Conservation (phyloP, 2,329 filamentous ascomycete species). For the Emericellopsis cladophorae region DNA sequence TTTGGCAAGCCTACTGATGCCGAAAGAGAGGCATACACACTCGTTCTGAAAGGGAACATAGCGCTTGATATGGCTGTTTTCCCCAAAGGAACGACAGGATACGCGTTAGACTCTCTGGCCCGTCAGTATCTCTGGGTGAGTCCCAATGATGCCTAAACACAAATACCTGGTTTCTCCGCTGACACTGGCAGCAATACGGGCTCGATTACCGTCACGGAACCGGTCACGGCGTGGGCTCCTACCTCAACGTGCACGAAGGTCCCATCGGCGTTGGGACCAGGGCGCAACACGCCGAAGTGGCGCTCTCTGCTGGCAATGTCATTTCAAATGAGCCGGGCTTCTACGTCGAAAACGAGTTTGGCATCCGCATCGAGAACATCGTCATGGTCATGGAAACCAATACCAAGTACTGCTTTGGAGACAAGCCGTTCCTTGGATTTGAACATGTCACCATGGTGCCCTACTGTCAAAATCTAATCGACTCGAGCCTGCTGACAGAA, state of each 20-base stretch:
- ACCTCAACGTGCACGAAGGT: conserved; percentile 92
- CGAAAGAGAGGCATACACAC: conserved; percentile 81
- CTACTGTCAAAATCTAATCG: conserved; percentile 80
- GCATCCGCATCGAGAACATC: conserved; percentile 94
- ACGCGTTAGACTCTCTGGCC: conserved; percentile 77
- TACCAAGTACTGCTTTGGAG: conserved; percentile 78
- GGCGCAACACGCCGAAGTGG: conserved; percentile 81
- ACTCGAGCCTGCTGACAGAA: conserved; percentile 56
- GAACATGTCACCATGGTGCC: conserved; percentile 97
- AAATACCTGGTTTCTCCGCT: no score
- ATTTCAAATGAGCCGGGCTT: conserved; percentile 94
- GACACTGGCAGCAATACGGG: conserved; percentile 37
- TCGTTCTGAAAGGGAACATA: conserved; percentile 91
- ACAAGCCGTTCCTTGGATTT: conserved; percentile 88
- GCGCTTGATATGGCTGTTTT: conserved; percentile 77
- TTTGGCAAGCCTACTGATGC: conserved; percentile 75
- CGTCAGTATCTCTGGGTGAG: conserved; percentile 84
- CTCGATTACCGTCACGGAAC: conserved; percentile 95
- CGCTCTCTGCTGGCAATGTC: conserved; percentile 83
- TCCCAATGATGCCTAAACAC: not conserved
- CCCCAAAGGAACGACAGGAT: conserved; percentile 89
- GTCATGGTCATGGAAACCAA: conserved; percentile 82
- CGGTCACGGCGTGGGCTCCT: conserved; percentile 90
- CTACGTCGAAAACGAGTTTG: conserved; percentile 91
- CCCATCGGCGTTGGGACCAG: conserved; percentile 93